phyloP scores from a whole-genome alignment of 2,329 filamentous ascomycete genomes.

The Aspergillus carbonarius region DNA sequence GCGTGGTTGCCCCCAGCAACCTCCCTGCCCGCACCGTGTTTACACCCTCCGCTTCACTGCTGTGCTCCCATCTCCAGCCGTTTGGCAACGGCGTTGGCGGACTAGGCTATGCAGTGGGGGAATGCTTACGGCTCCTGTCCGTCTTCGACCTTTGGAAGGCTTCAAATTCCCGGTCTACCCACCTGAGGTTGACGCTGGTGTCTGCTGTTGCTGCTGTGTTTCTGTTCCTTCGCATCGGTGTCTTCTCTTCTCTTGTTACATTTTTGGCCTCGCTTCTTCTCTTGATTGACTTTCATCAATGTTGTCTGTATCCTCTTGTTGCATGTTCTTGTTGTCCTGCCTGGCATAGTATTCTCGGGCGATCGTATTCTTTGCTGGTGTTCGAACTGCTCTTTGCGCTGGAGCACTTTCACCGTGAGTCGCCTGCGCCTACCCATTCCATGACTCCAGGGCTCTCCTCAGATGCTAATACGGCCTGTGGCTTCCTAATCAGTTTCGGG shows the following conservation, averaged over 20 bases:
- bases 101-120: slow-evolving; percentile 18
- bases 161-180: slow-evolving; percentile 32
- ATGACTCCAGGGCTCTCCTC: background rate
- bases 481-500: slow-evolving; percentile 26
- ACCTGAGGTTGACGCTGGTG: slow-evolving; percentile 14
- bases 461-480: slow-evolving; percentile 3
- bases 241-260: slow-evolving; percentile 10
- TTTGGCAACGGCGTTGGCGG: slow-evolving; percentile 19
- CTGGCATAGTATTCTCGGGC: slow-evolving; percentile 3
- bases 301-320: slow-evolving; percentile 13
- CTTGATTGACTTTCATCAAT: slow-evolving; percentile 10
- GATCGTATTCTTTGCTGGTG: slow-evolving; percentile 2
- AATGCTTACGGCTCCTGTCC: slow-evolving; percentile 27
- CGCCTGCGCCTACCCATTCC: slow-evolving; percentile 11
- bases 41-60: slow-evolving; percentile 27
- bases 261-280: slow-evolving; percentile 9
- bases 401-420: slow-evolving; percentile 19
- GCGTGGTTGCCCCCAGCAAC: slow-evolving; percentile 36
- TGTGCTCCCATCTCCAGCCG: slow-evolving; percentile 25
- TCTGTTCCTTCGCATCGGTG: slow-evolving; percentile 5
- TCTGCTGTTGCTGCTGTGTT: slow-evolving; percentile 9
- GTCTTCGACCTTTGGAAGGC: slow-evolving; percentile 20
- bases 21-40: slow-evolving; percentile 31
- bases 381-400: slow-evolving; percentile 7
- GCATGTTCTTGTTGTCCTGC: slow-evolving; percentile 4